Evolutionary conservation across 495 filamentous ascomycete genomes (phyloP).

Genomic region (Durotheca rogersii): DNA sequence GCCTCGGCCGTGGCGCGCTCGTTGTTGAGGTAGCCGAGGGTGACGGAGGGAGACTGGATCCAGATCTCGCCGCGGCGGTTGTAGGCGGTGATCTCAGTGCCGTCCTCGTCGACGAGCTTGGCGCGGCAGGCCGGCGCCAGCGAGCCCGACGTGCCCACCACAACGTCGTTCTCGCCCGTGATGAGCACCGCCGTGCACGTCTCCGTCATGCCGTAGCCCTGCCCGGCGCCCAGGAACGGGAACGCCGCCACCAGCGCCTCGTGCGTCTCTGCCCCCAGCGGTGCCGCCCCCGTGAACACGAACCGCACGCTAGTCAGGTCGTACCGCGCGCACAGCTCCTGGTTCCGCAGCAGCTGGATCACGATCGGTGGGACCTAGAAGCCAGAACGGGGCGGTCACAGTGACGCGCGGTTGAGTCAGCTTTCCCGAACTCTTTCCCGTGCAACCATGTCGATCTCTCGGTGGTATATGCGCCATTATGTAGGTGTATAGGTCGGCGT

Average conservation of each 20-base stretch:
- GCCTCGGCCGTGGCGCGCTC: conserved; percentile 79
- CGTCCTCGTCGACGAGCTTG: conserved; percentile 71
- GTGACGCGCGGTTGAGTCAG: no score
- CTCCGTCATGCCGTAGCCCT: conserved; percentile 88
- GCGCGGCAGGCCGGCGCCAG: conserved; percentile 67
- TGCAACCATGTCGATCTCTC: no score
- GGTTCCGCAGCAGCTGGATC: conserved; percentile 73
- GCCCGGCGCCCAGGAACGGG: conserved; percentile 66
- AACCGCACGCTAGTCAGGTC: conserved; percentile 68
- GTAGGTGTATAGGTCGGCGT: no score
- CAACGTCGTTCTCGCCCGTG: conserved; percentile 65
- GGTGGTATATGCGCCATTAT: no score
- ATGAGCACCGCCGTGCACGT: conserved; percentile 71
- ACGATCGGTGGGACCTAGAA: conserved; percentile 80
- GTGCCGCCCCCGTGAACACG: conserved; percentile 81
- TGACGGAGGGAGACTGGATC: conserved; percentile 72
- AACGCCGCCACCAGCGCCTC: conserved; percentile 64
- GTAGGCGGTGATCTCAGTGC: conserved; percentile 71
- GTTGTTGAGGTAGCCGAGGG: conserved; percentile 83
- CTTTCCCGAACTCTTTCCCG: not conserved
- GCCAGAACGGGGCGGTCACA: no score
- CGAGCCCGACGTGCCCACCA: conserved; percentile 70
- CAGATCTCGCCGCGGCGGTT: conserved; percentile 80
- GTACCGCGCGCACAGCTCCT: conserved; percentile 62
- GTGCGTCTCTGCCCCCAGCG: conserved; percentile 76